These are phyloP conservation scores for Oenanthe sinensis DNA, from an alignment of 129 eudicot genomes.

Conservation along the genomic window DNA sequence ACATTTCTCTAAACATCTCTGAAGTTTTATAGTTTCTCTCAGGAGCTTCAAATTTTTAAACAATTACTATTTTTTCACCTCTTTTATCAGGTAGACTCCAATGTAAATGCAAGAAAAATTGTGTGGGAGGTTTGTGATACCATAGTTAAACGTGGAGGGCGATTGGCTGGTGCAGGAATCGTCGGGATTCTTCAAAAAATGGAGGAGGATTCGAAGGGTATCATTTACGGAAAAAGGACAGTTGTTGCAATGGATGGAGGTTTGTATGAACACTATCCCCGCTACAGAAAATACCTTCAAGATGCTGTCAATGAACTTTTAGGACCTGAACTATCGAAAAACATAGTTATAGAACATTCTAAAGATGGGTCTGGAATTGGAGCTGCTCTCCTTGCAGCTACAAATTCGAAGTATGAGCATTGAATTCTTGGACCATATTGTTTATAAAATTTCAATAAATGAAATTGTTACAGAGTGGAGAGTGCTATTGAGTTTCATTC, in stretches of 20 bases:
- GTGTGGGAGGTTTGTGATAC: conserved; percentile 64
- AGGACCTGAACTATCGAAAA: conserved; percentile 45
- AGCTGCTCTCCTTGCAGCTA: conserved; percentile 84
- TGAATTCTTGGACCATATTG: conserved; percentile 10
- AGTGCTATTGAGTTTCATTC: neutral
- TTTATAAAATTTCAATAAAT: neutral
- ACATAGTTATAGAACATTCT: conserved; percentile 62
- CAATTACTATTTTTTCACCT: neutral
- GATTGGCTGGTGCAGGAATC: conserved; percentile 82
- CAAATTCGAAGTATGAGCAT: conserved; percentile 55
- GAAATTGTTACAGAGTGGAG: neutral
- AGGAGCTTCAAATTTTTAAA: neutral
- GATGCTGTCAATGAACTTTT: conserved; percentile 62
- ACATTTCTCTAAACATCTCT: neutral
- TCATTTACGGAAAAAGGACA: conserved; percentile 51
- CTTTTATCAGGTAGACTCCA: conserved; percentile 39
- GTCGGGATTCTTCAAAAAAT: conserved; percentile 78
- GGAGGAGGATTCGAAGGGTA: conserved; percentile 69
- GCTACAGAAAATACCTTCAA: conserved; percentile 60
- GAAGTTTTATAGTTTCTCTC: neutral
- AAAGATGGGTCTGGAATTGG: conserved; percentile 96
- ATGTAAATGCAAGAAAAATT: conserved; percentile 37
- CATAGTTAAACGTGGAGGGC: conserved; percentile 72
- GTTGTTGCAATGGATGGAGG: conserved; percentile 99
- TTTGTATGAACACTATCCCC: conserved; percentile 66